These are phyloP conservation scores for Hortiboletus rubellus DNA, from an alignment of 1,284 basidiomycete genomes.

Conservation along the genomic window DNA sequence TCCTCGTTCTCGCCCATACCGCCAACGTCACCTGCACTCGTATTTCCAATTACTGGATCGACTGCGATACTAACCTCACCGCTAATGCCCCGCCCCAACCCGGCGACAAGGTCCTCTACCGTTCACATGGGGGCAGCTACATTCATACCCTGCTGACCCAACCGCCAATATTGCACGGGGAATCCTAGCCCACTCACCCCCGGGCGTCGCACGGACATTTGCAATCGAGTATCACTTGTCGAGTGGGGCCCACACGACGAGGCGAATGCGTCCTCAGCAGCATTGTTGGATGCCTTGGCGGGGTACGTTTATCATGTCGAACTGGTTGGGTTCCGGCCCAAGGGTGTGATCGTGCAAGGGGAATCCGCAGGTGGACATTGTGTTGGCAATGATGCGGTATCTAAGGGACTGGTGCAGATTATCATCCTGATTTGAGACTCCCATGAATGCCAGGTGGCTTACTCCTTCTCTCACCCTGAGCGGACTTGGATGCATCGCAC, in stretches of 20 bases:
- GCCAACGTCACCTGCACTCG: conserved; percentile 29
- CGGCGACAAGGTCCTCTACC: conserved; percentile 39
- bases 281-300: conserved; percentile 53
- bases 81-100: conserved; percentile 22
- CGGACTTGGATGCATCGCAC: conserved; percentile 40
- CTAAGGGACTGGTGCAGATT: conserved; percentile 30
- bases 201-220: conserved; percentile 38
- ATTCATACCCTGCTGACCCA: conserved; percentile 25
- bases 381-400: conserved; percentile 47
- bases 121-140: conserved; percentile 37
- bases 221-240: conserved; percentile 46
- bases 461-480: conserved; percentile 50
- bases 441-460: conserved; percentile 39
- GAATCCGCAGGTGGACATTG: conserved; percentile 67
- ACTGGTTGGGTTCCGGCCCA: conserved; percentile 42
- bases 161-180: conserved; percentile 28
- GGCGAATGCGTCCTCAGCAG: conserved; percentile 49
- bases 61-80: conserved; percentile 19
- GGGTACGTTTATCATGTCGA: conserved; percentile 54
- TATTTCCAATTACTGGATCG: conserved; percentile 43
- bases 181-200: conserved; percentile 25
- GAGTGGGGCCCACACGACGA: conserved; percentile 25
- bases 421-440: conserved; percentile 16
- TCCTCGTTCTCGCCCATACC: conserved; percentile 15
- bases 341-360: conserved; percentile 55